These are phyloP conservation scores for Castanospermum australe DNA, from an alignment of 306 rosid genomes.

Conservation along the genomic window DNA sequence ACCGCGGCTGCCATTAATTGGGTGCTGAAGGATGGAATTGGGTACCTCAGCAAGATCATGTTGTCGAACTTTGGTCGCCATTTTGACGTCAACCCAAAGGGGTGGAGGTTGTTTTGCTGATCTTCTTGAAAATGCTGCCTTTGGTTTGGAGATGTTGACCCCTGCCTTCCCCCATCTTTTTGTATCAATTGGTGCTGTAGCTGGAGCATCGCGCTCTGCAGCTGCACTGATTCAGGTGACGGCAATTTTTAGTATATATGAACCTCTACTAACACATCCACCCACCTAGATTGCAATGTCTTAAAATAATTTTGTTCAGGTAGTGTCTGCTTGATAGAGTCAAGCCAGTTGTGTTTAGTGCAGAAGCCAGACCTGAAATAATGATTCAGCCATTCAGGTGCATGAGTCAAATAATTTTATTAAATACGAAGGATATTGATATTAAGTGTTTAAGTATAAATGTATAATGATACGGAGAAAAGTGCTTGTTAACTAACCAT, in stretches of 20 bases:
- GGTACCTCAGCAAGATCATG: constrained; percentile 84
- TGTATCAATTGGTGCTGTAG: constrained; percentile 81
- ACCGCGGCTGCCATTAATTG: constrained; percentile 86
- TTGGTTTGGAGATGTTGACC: constrained; percentile 89
- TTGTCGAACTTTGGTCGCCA: constrained; percentile 88
- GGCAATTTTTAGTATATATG: background rate
- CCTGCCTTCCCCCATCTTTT: constrained; percentile 79
- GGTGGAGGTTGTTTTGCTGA: constrained; percentile 98
- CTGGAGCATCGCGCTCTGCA: constrained; percentile 86
- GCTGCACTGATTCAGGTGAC: constrained; percentile 63
- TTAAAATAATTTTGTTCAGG: background rate
- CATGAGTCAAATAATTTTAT: background rate
- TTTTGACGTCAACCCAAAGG: constrained; percentile 90
- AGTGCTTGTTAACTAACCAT: background rate
- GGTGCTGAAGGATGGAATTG: constrained; percentile 97
- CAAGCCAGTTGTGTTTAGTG: background rate
- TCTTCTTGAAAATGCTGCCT: constrained; percentile 85
- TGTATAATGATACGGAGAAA: background rate
- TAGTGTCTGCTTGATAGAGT: background rate
- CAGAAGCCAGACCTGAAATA: background rate
- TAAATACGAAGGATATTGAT: background rate
- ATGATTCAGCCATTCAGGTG: background rate
- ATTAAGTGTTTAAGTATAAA: background rate
- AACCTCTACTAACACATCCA: background rate
- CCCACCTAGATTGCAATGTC: background rate